Conservation (phyloP, 23 red algal species). For the Chondrus crispus region DNA sequence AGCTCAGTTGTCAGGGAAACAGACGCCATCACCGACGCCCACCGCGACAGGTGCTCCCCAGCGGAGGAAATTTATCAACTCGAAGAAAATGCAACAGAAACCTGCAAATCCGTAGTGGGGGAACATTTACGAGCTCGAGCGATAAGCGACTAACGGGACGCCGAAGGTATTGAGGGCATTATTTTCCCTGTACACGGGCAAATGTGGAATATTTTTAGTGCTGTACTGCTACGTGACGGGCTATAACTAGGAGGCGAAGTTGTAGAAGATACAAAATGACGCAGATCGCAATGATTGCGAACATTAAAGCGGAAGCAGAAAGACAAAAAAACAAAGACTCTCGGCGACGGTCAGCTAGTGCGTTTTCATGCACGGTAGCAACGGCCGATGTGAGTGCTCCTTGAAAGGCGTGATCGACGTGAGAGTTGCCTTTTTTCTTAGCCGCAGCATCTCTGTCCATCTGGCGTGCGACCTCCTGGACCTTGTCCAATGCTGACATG, state of each 20-base stretch:
- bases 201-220: not conserved
- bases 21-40: not conserved
- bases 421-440: no score
- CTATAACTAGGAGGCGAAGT: not conserved
- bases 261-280: not conserved
- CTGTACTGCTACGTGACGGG: not conserved
- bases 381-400: not conserved
- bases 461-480: not conserved
- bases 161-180: no score
- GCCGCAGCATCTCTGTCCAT: no score
- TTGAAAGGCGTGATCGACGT: not conserved
- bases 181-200: no score
- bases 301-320: not conserved
- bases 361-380: not conserved
- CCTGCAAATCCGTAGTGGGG: no score
- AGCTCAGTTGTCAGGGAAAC: not conserved
- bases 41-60: not conserved
- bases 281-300: not conserved
- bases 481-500: no score
- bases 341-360: not conserved
- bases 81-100: not conserved
- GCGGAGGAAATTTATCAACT: constrained; percentile 1
- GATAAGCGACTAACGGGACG: no score
- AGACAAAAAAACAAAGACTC: not conserved
- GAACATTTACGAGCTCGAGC: no score